Base-by-base conservation (phyloP, 2,329 filamentous ascomycete genomes). In the Monascus ruber region DNA sequence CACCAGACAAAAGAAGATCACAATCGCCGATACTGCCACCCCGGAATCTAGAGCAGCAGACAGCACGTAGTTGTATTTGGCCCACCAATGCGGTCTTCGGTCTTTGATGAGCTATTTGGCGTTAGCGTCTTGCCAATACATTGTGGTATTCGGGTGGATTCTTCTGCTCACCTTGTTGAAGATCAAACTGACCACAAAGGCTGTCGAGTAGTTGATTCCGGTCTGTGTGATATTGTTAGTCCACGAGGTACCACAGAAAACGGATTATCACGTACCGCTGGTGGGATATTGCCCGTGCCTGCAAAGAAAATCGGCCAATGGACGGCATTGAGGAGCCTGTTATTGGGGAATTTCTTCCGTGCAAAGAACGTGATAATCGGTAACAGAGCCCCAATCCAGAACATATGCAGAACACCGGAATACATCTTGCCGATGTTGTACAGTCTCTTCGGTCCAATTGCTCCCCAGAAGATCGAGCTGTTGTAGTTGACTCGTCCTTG, bases 401-500 rank as follows among this genome's bases (percentile, higher is more conserved):
- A 84, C 63, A 82, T 83, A 65, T 71, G 83, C 45, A 79, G 73
- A 26, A 84, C 66, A 2, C 66, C 65, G 1, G 70, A 65, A 54
- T 84, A 84, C 6, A 80, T 64, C 17, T 73, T 71, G 1, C 68
- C 65, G 8, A 69, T 65, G 36, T 70, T 73, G 56, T 83, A 84
- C 58, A 83, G 77, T 34, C 79, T 72, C 2, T 69, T 66, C 0
- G 81, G 80, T 0, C 81, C 81, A 41, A 85, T 80, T 37, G 77
- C 72, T 33, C 80, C 81, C 79, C 79, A 83, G 50, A 83, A 75
- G 39, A 82, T 68, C 5, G 77, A 81, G 1, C 76, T 76, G 1
- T 77, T 83, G 64, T 79, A 84, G 58, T 76, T 75, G 0, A 72
- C 72, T 25, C 65, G 66, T 6, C 69, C 69, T 27, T 63, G 63